Evolutionary conservation across 2,329 filamentous ascomycete species (phyloP).

Genomic region (Colletotrichum cordylinicola): DNA sequence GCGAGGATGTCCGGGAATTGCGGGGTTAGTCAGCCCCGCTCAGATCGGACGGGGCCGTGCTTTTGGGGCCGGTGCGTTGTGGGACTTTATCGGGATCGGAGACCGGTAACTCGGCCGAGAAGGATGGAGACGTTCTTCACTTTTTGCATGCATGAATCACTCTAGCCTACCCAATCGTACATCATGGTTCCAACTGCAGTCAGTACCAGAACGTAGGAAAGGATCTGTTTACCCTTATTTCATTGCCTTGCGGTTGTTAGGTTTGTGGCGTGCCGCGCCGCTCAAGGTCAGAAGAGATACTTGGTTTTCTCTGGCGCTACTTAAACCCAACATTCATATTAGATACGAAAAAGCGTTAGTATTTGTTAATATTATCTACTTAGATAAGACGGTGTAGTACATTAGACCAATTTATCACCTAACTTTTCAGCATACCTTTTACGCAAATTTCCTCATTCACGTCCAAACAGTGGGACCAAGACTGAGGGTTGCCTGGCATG

Average conservation of each 20-base stretch:
- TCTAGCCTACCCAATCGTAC: not conserved
- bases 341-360: too few relatives aligned
- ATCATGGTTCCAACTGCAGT: not conserved
- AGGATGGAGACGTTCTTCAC: rapidly evolving
- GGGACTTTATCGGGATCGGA: not conserved
- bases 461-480: not conserved
- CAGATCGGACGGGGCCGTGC: not conserved
- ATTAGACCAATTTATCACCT: too few relatives aligned
- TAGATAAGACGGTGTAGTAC: too few relatives aligned
- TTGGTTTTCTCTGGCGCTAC: not conserved
- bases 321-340: too few relatives aligned
- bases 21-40: not conserved
- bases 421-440: rapidly evolving
- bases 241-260: not conserved
- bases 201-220: too few relatives aligned
- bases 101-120: not conserved
- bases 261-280: too few relatives aligned
- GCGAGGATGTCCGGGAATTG: not conserved
- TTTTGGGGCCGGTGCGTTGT: not conserved
- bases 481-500: not conserved
- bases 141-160: not conserved
- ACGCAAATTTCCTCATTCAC: rapidly evolving
- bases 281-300: not conserved
- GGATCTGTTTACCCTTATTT: not conserved
- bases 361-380: too few relatives aligned